Evolutionary conservation across 2,329 filamentous ascomycete genomes (phyloP), one percentile per base, ranked within the genome.

Genomic region (Aspergillus hiratsukae): DNA sequence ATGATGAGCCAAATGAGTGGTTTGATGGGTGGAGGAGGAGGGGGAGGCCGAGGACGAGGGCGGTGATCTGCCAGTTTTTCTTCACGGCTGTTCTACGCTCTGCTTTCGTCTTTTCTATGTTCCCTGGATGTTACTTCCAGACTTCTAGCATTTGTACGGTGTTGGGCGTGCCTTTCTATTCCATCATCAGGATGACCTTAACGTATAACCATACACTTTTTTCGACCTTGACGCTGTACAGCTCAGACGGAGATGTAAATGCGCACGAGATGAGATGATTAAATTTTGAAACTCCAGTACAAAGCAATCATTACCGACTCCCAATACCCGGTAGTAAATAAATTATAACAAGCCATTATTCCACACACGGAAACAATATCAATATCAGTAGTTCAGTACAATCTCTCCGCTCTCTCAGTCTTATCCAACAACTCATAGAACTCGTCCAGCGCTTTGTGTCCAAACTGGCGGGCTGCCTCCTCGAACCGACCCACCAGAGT

Each of bases 1-100:
- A 88, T 94, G 85, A 83, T 83, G 81, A 85, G 87, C 71, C 87
- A 88, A 64, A 90, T 94, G 75, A 75, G 89, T 82, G 90, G 88
- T 60, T 69, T 76, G 68, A 77, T 80, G 73, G 75, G 76, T 66
- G 67, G 69, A 56, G 70, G 69, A 23, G 23, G 31, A 35, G 31
- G 69, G 3, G 23, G 31, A 35, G 31, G 31, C 55, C 65, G 69
- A 40, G 69, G 72, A 45, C 61, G 70, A 54, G 68, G 73, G 57
- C 65, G 68, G 54, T 69, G 62, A 60, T 58, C 8, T 14, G 27
- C n/a, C 6, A 10, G 21, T 27, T 46, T 19, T 49, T n/a, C 46
- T 41, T 55, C 19, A 45, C 41, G 41, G 41, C 21, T 23, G n/a
- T 45, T 45, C 41, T 50, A 35, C 48, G 14, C 6, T 35, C 3